Conservation (phyloP, 176 grass and related monocot genomes). For the Eleusine indica region DNA sequence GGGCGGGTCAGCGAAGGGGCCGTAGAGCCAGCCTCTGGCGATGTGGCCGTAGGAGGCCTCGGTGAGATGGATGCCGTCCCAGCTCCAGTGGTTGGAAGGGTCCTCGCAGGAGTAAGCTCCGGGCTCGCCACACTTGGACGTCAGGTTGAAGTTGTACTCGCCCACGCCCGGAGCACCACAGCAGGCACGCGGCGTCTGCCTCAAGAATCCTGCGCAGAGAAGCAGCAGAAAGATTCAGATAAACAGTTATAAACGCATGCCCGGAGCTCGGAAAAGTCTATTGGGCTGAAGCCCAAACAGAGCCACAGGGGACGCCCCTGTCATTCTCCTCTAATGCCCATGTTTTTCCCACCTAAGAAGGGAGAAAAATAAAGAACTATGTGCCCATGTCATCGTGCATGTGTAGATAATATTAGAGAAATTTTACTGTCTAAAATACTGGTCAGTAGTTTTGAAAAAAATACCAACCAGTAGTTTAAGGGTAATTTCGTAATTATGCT, state of each 20-base stretch:
- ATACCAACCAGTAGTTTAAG: too few species aligned
- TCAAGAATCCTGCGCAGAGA: slow-evolving; percentile 44
- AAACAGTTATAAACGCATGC: too few species aligned
- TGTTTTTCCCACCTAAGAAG: background rate
- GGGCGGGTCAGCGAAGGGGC: slow-evolving; percentile 70
- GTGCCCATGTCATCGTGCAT: background rate
- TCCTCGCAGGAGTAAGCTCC: slow-evolving; percentile 49
- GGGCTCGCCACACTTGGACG: slow-evolving; percentile 56
- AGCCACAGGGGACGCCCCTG: too few species aligned
- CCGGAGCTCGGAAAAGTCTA: too few species aligned
- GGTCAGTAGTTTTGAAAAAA: too few species aligned
- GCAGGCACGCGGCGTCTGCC: slow-evolving; percentile 63
- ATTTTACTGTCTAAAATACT: too few species aligned
- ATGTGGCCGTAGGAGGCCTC: slow-evolving; percentile 71
- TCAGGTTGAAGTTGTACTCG: slow-evolving; percentile 70
- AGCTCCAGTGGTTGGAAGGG: slow-evolving; percentile 69
- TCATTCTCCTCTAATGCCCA: too few species aligned
- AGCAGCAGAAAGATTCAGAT: background rate
- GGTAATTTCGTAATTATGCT: too few species aligned
- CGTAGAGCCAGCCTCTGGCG: slow-evolving; percentile 78
- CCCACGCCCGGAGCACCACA: slow-evolving; percentile 59
- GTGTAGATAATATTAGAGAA: background rate
- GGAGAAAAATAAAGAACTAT: background rate
- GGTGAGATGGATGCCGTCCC: slow-evolving; percentile 71
- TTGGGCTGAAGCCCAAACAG: too few species aligned